phyloP scores from a whole-genome alignment of 441 rosid genomes.

The Flueggea neowawraea region DNA sequence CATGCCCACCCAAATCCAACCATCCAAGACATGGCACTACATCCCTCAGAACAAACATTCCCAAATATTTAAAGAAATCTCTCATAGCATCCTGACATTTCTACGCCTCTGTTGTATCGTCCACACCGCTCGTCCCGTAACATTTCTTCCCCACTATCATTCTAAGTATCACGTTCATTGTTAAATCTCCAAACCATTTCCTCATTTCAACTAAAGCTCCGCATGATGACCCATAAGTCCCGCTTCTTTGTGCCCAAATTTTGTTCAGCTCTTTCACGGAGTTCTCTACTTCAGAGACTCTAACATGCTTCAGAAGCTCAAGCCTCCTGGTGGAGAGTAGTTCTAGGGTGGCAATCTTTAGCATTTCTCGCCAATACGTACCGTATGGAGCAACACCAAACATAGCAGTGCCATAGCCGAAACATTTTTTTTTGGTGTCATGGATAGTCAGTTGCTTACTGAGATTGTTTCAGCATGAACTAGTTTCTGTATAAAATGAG shows the following conservation, averaged over 20 bases:
- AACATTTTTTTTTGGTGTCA: too few species aligned
- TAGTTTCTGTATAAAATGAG: not conserved
- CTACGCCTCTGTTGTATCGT: not conserved
- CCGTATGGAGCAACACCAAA: conserved; percentile 39
- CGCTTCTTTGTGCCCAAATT: conserved; percentile 16
- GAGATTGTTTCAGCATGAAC: not conserved
- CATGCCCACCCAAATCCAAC: conserved; percentile 32
- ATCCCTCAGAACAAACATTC: too few species aligned
- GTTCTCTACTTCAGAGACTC: conserved; percentile 24
- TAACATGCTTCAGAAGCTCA: conserved; percentile 18
- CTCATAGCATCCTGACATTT: conserved; percentile 13
- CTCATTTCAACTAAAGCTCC: conserved; percentile 26
- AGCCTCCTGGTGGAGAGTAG: conserved; percentile 42
- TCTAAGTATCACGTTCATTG: conserved; percentile 24
- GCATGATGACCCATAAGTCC: conserved; percentile 14
- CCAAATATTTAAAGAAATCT: conserved; percentile 3
- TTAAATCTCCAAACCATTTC: conserved; percentile 30
- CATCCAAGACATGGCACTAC: conserved; percentile 29
- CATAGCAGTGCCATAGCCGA: too few species aligned
- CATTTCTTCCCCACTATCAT: too few species aligned
- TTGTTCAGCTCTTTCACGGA: too few species aligned
- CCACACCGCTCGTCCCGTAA: conserved; percentile 17
- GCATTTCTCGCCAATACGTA: conserved; percentile 35
- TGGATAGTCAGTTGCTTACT: not conserved
- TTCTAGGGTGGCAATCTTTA: conserved; percentile 31